Evolutionary conservation across 1,284 basidiomycete species (phyloP).

Genomic region (Puccinia horiana): DNA sequence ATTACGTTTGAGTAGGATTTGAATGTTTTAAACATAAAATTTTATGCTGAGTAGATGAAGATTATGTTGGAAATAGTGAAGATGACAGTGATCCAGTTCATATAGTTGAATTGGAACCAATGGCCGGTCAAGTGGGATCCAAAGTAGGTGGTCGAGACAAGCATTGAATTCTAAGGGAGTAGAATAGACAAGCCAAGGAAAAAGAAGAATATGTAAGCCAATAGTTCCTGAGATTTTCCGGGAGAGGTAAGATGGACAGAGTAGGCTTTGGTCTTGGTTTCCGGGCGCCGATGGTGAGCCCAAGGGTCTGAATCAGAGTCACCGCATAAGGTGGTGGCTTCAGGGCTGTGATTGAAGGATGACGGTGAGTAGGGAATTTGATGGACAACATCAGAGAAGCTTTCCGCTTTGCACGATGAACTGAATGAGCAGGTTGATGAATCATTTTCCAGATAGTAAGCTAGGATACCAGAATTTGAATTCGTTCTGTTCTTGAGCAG

Average conservation of each 20-base stretch:
- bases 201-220: conserved; percentile 31
- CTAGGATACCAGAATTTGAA: not conserved
- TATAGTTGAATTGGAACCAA: conserved; percentile 35
- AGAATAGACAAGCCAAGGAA: conserved; percentile 25
- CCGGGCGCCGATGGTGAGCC: not conserved
- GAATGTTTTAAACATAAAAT: not conserved
- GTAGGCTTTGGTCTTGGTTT: not conserved
- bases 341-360: not conserved
- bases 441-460: not conserved
- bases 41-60: conserved; percentile 24
- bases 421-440: not conserved
- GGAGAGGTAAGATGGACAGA: not conserved
- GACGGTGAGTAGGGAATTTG: not conserved
- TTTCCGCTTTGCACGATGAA: not conserved
- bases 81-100: conserved; percentile 38
- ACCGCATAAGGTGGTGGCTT: not conserved
- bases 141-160: conserved; percentile 35
- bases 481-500: not conserved
- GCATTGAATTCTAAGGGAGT: conserved; percentile 32
- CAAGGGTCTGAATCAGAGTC: not conserved
- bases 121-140: conserved; percentile 18
- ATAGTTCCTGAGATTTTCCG: conserved; percentile 6
- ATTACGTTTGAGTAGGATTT: not conserved
- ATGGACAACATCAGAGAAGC: not conserved
- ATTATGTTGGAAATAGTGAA: conserved; percentile 36